phyloP scores from a whole-genome alignment of 441 rosid species.

The Populus hybrid region DNA sequence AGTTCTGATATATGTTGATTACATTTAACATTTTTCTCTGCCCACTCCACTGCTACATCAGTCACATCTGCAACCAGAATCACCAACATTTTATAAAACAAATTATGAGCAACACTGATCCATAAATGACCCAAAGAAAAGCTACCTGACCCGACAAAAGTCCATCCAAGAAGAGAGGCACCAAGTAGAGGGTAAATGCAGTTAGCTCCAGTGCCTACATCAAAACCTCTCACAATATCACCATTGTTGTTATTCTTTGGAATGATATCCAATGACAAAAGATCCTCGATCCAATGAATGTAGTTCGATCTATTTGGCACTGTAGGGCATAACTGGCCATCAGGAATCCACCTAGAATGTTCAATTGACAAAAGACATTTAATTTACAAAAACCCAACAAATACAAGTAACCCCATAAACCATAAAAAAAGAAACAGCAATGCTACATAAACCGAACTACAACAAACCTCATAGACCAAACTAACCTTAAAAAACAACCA shows the following conservation, averaged over 20 bases:
- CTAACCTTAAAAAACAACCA: not conserved
- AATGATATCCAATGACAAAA: slow-evolving; percentile 63
- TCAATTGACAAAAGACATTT: not conserved
- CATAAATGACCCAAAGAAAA: not conserved
- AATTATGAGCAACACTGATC: not conserved
- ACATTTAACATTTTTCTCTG: slow-evolving; percentile 66
- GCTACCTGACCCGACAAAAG: slow-evolving; percentile 78
- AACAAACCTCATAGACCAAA: not conserved
- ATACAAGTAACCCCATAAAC: not conserved
- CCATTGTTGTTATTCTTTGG: slow-evolving; percentile 24
- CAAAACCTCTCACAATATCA: slow-evolving; percentile 68
- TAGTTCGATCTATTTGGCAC: slow-evolving; percentile 96
- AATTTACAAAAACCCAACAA: not conserved
- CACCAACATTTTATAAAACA: slow-evolving; percentile 14
- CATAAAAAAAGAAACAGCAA: not conserved
- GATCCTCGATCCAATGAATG: slow-evolving; percentile 91
- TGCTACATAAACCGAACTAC: too few relatives aligned
- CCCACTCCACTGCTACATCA: slow-evolving; percentile 84
- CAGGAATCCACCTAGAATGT: slow-evolving; percentile 85
- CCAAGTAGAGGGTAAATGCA: slow-evolving; percentile 97
- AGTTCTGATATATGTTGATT: slow-evolving; percentile 66
- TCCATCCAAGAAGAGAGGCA: slow-evolving; percentile 82
- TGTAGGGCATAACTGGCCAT: slow-evolving; percentile 94
- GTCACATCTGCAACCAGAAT: slow-evolving; percentile 62
- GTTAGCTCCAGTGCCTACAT: slow-evolving; percentile 94